These are phyloP conservation scores for Plasmodium gonderi DNA, from an alignment of 169 alveolate genomes.

Conservation along the genomic window DNA sequence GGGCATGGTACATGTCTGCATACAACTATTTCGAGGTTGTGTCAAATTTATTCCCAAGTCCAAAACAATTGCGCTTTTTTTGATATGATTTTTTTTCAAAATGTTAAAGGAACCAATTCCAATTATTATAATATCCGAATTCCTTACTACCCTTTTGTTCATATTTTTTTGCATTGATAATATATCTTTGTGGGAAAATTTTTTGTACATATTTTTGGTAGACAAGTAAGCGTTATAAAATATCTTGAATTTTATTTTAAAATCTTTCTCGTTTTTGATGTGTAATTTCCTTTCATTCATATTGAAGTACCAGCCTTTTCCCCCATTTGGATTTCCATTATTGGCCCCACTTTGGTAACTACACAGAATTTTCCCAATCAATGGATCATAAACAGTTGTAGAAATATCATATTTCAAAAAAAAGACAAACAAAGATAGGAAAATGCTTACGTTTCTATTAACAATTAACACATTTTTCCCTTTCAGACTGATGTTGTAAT, in stretches of 20 bases:
- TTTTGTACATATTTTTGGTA: not conserved
- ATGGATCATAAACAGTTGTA: slow-evolving; percentile 49
- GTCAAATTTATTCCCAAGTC: slow-evolving; percentile 55
- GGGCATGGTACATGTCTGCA: not conserved
- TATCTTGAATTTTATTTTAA: not conserved
- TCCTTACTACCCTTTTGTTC: slow-evolving; percentile 14
- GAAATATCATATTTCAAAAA: slow-evolving; percentile 27
- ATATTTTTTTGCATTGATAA: not conserved
- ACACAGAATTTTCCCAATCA: slow-evolving; percentile 38
- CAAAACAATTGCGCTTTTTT: slow-evolving; percentile 29
- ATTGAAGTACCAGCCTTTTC: not conserved
- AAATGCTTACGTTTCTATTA: slow-evolving; percentile 46
- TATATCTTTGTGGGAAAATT: not conserved
- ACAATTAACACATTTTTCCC: slow-evolving; percentile 27
- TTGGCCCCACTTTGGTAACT: slow-evolving; percentile 1
- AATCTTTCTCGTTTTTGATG: slow-evolving; percentile 2
- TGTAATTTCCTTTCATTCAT: not conserved
- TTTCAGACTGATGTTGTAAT: slow-evolving; percentile 29
- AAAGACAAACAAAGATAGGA: slow-evolving; percentile 24
- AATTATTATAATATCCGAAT: slow-evolving; percentile 35
- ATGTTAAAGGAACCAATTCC: slow-evolving; percentile 27
- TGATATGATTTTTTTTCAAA: slow-evolving; percentile 20
- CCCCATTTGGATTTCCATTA: not conserved
- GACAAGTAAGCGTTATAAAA: not conserved
- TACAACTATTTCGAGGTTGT: not conserved